phyloP scores from a whole-genome alignment of 768 basidiomycete genomes.

The Strobilomyces echinocephalus region DNA sequence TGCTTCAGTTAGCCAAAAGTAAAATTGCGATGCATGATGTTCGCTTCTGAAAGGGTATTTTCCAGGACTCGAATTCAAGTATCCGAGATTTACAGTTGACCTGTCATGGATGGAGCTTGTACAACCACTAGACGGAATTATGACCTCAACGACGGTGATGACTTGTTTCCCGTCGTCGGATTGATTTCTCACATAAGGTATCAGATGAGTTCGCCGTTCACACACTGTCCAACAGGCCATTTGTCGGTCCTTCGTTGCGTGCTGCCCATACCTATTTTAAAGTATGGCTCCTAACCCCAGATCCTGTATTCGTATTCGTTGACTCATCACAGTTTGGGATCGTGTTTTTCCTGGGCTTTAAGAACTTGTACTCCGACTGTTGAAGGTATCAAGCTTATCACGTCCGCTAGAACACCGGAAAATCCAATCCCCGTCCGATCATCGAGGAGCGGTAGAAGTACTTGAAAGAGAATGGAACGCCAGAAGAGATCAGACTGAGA shows the following conservation, averaged over 20 bases:
- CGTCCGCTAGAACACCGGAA: neutral
- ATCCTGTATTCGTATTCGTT: conserved; percentile 10
- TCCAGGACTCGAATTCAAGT: conserved; percentile 34
- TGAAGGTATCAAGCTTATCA: neutral
- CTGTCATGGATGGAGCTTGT: conserved; percentile 30
- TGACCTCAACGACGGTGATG: conserved; percentile 9
- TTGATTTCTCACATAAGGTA: conserved; percentile 19
- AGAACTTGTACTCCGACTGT: conserved; percentile 29
- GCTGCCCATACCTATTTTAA: neutral
- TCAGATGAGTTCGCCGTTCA: conserved; percentile 34
- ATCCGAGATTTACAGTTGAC: conserved; percentile 29
- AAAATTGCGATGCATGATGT: conserved; percentile 26
- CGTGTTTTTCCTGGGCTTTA: conserved; percentile 22
- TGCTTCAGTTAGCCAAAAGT: conserved; percentile 21
- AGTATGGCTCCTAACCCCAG: neutral
- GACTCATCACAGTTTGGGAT: conserved; percentile 9
- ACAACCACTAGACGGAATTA: conserved; percentile 6
- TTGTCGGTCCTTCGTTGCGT: conserved; percentile 35
- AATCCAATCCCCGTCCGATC: conserved; percentile 22
- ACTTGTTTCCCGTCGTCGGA: neutral
- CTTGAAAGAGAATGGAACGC: conserved; percentile 19
- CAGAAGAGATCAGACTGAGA: conserved; percentile 23
- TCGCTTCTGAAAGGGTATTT: neutral
- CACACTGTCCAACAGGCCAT: conserved; percentile 32
- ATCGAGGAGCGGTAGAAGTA: conserved; percentile 26